These are phyloP conservation scores for Yamadazyma siamensis DNA, from an alignment of 1,139 yeast genomes.

Conservation along the genomic window DNA sequence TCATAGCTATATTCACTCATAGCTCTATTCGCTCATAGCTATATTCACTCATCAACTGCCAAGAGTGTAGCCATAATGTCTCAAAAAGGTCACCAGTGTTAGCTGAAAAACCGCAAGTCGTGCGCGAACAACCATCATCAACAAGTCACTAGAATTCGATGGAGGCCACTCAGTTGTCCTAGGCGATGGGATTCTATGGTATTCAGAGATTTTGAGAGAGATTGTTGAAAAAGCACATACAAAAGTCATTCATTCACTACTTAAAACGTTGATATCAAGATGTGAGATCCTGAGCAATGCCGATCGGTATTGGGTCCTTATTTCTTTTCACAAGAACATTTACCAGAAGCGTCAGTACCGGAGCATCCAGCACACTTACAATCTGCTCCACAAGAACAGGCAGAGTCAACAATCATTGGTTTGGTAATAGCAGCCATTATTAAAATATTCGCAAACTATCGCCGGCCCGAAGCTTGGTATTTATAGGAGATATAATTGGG, in stretches of 20 bases:
- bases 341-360: conserved; percentile 4
- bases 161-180: too few species aligned
- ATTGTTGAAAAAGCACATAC: too few species aligned
- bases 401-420: conserved; percentile 15
- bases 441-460: not conserved
- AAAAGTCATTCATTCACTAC: too few species aligned
- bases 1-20: not conserved
- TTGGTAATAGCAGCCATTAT: conserved; percentile 16
- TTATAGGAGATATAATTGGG: too few species aligned
- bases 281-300: too few species aligned
- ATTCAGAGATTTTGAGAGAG: too few species aligned
- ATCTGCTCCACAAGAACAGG: conserved; percentile 11
- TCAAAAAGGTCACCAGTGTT: not conserved
- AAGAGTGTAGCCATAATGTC: conserved; percentile 1
- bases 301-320: conserved; percentile 1
- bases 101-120: not conserved
- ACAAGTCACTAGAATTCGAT: too few species aligned
- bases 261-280: too few species aligned
- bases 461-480: too few species aligned
- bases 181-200: too few species aligned
- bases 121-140: too few species aligned
- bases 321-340: conserved; percentile 8
- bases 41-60: conserved; percentile 1
- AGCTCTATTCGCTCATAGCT: conserved; percentile 1
- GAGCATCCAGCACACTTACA: conserved; percentile 12